Percentiles rank a stretch among this genome's conserved stretches.
Evolutionary conservation across 176 grass and related monocot genomes (phyloP).

Genomic region (Ensete ventricosum): DNA sequence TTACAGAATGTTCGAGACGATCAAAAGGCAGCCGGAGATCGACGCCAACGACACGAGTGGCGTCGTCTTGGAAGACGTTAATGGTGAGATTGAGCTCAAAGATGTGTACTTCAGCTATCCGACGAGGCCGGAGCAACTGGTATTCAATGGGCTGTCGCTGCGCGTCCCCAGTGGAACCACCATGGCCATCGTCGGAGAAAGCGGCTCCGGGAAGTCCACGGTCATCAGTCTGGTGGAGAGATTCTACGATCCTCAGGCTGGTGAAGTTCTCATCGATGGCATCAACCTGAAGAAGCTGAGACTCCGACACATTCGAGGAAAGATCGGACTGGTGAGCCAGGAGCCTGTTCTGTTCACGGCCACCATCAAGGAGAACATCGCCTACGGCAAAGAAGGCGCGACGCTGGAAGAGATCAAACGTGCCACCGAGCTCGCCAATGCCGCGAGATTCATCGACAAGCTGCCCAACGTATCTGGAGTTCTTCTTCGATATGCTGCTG

Average conservation of each 20-base stretch:
- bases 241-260: conserved; percentile 84
- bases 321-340: conserved; percentile 78
- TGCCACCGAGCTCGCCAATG: conserved; percentile 65
- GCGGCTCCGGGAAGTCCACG: conserved; percentile 80
- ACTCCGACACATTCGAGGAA: conserved; percentile 57
- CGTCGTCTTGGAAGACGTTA: conserved; percentile 54
- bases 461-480: conserved; percentile 61
- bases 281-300: conserved; percentile 54
- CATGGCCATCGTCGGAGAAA: conserved; percentile 88
- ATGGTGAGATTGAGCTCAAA: conserved; percentile 69
- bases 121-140: conserved; percentile 41
- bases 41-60: conserved; percentile 42
- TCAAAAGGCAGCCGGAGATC: conserved; percentile 60
- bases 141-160: conserved; percentile 74
- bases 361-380: conserved; percentile 71
- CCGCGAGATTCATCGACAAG: conserved; percentile 68
- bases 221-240: conserved; percentile 68
- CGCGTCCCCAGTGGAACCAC: conserved; percentile 39
- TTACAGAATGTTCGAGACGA: conserved; percentile 72
- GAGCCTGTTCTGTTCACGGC: conserved; percentile 68
- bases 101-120: conserved; percentile 78
- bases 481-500: conserved; percentile 4
- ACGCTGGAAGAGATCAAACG: conserved; percentile 47
- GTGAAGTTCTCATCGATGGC: conserved; percentile 71
- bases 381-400: conserved; percentile 57